Evolutionary conservation across 2,329 filamentous ascomycete genomes (phyloP).

Genomic region (Amauroascus verrucosus): DNA sequence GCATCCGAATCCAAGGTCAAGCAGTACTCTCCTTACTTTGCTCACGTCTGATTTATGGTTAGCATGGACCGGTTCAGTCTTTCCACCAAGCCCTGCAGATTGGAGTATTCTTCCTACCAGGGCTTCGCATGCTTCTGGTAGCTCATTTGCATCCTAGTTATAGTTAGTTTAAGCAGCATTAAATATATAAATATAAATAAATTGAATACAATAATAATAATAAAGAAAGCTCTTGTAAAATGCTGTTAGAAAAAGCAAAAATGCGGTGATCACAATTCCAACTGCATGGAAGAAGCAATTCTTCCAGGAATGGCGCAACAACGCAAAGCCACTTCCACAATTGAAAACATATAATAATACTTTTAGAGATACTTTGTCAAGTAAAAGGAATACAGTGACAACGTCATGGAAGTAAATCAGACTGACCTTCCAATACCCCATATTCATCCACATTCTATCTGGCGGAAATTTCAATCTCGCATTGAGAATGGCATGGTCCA

Average conservation of each 20-base stretch:
- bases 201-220: not conserved
- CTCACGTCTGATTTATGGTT: not conserved
- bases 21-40: constrained; percentile 17
- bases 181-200: not conserved
- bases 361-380: no score
- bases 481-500: constrained; percentile 50
- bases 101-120: constrained; percentile 42
- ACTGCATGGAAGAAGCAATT: no score
- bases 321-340: no score
- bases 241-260: not conserved
- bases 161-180: not conserved
- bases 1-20: constrained; percentile 51
- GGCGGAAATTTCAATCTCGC: constrained; percentile 33
- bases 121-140: constrained; percentile 41
- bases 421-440: constrained; percentile 48
- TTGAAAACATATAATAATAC: no score
- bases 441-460: constrained; percentile 53
- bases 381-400: no score
- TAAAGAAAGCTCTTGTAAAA: no score
- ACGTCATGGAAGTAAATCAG: no score
- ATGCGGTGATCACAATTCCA: no score
- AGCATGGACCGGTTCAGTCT: not conserved
- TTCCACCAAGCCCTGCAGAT: constrained; percentile 33
- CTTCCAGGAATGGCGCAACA: no score
- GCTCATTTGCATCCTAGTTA: constrained; percentile 24